Base-by-base conservation (phyloP, 2,329 filamentous ascomycete species). In the Pyrenochaeta sp. region DNA sequence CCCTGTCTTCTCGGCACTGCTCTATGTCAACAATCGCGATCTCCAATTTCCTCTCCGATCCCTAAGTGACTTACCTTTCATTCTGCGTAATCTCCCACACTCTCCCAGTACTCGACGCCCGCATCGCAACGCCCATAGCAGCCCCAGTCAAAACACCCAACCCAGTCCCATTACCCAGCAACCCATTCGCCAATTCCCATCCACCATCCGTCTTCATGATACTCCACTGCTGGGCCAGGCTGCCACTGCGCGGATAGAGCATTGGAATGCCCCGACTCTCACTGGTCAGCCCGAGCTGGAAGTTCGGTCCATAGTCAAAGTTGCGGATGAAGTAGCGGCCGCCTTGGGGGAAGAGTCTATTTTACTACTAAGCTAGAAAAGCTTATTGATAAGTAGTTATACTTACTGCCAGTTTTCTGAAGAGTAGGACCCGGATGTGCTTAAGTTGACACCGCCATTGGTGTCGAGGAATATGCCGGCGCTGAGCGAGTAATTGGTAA, bases 271-370 rank as follows among this genome's bases (percentile, higher is more conserved):
- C 28, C 22, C 40, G 19, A 19, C 37, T 44, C 10, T 50, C 30
- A 4, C 19, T 34, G 19, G 44, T 51, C 6, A 64, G 47, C 2
- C 64, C 65, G 9, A 70, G 44, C 47, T 70, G 67, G 10, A 36
- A 62, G 3, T 42, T 42, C 8, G 45, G 15, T 3, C 52, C 56
- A 53, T 54, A 65, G 52, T 70, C 64, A 32, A 61, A 68, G 45
- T 68, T 68, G 12, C 65, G 65, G 34, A 70, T 65, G 52, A 68
- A 70, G 47, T 61, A 70, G 3, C 64, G 58, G 2, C 64, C 67
- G 22, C 54, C 37, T 51, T 68, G 65, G 32, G 48, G 58, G 44
- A 59, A 68, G 12, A 70, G 30, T 30, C 19, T 19, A 19, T 19
- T 19, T 19, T 19, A 19, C 19, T 19, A 19, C 19, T 19, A 19